Evolutionary conservation across 805 yeast genomes (phyloP), one percentile per base, ranked within the genome.

Genomic region (Candida takata): DNA sequence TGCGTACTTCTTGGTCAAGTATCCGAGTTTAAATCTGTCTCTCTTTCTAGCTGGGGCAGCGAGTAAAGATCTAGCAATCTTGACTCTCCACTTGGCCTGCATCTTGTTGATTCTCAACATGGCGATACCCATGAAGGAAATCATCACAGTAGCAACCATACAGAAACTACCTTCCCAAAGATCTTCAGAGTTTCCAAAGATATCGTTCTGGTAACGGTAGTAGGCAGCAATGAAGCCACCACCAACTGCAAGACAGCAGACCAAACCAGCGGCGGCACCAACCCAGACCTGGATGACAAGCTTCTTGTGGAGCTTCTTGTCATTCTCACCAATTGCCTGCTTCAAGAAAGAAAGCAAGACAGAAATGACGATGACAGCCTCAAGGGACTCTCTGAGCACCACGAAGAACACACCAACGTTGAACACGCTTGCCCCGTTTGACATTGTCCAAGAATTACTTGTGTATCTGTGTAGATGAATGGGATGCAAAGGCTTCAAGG

Each of bases 81-180:
- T 90, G 48, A 87, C 71, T 69, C 96, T 78, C 98, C 98, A 90
- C 67, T 90, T 90, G 49, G 77, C 90, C 65, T 86, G 87, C 95
- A 88, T 85, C 69, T 88, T 87, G 69, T 88, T 88, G 61, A 90
- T 72, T 64, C 97, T 77, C 55, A 90, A 73, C 95, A 90, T 84
- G 39, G 97, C 95, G 54, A 90, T 73, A 60, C 98, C 97, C 97
- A 90, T 88, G 51, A 82, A 51, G 10, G 96, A 75, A 55, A 90
- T 90, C 76, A 90, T 75, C 31, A 84, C 65, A 0, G 95, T 76
- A 3, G 97, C 98, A 59, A 90, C 78, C 47, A 90, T 65, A 63
- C 94, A 84, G 58, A 90, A 87, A 39, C 85, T 69, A 67, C 97
- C 97, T 72, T 90, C 98, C 97, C 97, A 90, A 39, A 90, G 61